phyloP scores from a whole-genome alignment of 352 stramenopile species.

The Pythium angustatum region DNA sequence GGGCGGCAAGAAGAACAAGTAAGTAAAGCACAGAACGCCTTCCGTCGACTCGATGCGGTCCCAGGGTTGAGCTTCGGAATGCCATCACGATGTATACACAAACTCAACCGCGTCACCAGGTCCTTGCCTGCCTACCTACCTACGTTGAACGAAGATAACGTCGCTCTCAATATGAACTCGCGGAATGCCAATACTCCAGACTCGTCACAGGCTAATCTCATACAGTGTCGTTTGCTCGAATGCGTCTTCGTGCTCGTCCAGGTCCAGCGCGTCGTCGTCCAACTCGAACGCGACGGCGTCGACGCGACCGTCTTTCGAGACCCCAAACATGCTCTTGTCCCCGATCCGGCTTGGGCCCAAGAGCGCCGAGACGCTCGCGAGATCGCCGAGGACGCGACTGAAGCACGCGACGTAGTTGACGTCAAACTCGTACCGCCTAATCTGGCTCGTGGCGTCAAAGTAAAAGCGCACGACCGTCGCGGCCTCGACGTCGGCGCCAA shows the following conservation, averaged over 20 bases:
- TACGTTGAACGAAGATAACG: too few relatives aligned
- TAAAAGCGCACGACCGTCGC: conserved; percentile 35
- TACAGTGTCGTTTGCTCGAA: background rate
- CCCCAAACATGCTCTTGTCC: conserved; percentile 40
- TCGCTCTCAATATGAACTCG: too few relatives aligned
- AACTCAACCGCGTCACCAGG: background rate
- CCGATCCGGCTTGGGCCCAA: conserved; percentile 38
- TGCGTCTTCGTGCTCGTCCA: background rate
- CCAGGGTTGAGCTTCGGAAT: too few relatives aligned
- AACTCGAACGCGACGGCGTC: conserved; percentile 14
- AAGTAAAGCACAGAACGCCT: background rate
- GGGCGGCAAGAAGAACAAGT: conserved; percentile 31
- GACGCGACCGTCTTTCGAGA: conserved; percentile 12
- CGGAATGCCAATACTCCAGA: too few relatives aligned
- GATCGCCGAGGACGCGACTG: conserved; percentile 35
- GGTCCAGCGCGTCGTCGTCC: background rate
- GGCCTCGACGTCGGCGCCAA: conserved; percentile 38
- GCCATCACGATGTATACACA: too few relatives aligned
- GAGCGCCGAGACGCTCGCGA: conserved; percentile 33
- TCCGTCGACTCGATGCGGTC: too few relatives aligned
- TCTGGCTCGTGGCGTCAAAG: conserved; percentile 37
- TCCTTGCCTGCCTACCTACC: background rate
- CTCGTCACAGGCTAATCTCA: background rate
- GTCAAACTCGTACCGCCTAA: conserved; percentile 34
- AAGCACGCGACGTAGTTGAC: conserved; percentile 46